phyloP scores from a whole-genome alignment of 306 rosid species.

The Adenanthera pavonina region DNA sequence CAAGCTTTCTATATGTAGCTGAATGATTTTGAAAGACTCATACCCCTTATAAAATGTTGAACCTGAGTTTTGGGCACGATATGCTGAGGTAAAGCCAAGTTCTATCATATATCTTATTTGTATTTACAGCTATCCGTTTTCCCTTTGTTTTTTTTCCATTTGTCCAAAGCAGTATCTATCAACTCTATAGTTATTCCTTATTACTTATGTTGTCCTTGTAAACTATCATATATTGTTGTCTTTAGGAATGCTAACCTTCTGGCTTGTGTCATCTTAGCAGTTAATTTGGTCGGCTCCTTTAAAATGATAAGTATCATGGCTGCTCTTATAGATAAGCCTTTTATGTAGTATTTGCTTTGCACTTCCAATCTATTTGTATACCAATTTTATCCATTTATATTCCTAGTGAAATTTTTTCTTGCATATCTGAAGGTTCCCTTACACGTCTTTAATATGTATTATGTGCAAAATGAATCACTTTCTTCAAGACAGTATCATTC shows the following conservation, averaged over 20 bases:
- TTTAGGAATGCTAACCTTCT: neutral
- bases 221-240: constrained; percentile 12
- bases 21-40: constrained; percentile 45
- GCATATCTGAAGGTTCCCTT: neutral
- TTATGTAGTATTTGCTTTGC: constrained; percentile 16
- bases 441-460: neutral
- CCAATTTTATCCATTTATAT: neutral
- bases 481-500: neutral
- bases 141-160: neutral
- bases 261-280: constrained; percentile 11
- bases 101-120: constrained; percentile 15
- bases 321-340: constrained; percentile 10
- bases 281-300: neutral
- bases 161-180: constrained; percentile 25
- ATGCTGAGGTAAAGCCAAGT: constrained; percentile 52
- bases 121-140: neutral
- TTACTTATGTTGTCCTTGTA: constrained; percentile 13
- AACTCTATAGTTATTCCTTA: constrained; percentile 1
- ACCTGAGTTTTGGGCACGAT: constrained; percentile 45
- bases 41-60: constrained; percentile 46
- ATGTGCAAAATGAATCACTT: neutral
- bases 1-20: constrained; percentile 79
- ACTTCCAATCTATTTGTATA: constrained; percentile 7
- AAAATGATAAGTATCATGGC: constrained; percentile 22
- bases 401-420: neutral